Evolutionary conservation across 257 asterid species (phyloP).

Genomic region (Solanum corneliomulleri): DNA sequence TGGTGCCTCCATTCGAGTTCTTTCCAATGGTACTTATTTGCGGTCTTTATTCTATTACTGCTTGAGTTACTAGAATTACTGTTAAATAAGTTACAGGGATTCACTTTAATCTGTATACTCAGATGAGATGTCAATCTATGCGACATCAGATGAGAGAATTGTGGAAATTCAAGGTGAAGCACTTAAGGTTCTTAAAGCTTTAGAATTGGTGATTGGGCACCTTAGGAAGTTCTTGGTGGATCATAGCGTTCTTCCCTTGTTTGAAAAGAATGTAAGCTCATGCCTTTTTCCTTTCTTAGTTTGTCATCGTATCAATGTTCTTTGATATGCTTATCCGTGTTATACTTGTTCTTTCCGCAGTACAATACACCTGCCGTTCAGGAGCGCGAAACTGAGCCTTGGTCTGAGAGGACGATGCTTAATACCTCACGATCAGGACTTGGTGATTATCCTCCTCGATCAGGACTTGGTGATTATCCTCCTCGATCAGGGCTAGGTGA

Average conservation of each 20-base stretch:
- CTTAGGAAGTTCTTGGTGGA: constrained; percentile 85
- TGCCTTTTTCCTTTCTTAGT: not conserved
- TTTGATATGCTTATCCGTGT: not conserved
- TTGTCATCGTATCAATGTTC: not conserved
- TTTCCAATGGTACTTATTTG: constrained; percentile 40
- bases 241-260: constrained; percentile 70
- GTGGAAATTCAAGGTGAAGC: constrained; percentile 88
- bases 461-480: not conserved
- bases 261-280: constrained; percentile 67
- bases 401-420: constrained; percentile 33
- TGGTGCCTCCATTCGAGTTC: constrained; percentile 62
- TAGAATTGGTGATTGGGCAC: constrained; percentile 74
- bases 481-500: not conserved
- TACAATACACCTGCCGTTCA: constrained; percentile 37
- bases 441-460: not conserved
- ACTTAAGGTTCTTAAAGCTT: constrained; percentile 62
- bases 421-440: not conserved
- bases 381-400: constrained; percentile 55
- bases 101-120: not conserved
- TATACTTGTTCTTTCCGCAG: constrained; percentile 20
- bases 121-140: constrained; percentile 67
- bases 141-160: constrained; percentile 67
- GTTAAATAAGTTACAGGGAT: not conserved
- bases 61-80: not conserved
- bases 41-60: not conserved